Evolutionary conservation across 2,329 filamentous ascomycete genomes (phyloP).

Genomic region (Ophiostoma angusticollis): DNA sequence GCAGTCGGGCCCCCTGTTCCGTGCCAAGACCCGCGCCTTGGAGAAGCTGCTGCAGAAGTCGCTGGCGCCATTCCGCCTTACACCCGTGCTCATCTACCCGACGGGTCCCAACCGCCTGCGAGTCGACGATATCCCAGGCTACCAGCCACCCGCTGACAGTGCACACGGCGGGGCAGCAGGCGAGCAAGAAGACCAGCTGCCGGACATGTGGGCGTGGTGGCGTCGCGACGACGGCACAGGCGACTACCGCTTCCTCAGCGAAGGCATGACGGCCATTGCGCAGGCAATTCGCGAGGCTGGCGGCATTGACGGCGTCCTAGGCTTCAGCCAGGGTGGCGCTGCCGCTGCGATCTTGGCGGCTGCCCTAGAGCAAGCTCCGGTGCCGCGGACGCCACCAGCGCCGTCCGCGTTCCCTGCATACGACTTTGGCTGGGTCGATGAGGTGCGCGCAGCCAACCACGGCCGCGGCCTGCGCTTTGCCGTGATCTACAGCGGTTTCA

Average conservation of each 20-base stretch:
- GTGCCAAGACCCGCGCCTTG: constrained; percentile 74
- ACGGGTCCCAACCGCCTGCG: constrained; percentile 53
- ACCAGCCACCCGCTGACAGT: constrained; percentile 22
- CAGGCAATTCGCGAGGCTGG: constrained; percentile 46
- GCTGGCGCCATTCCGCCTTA: constrained; percentile 46
- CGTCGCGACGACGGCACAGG: constrained; percentile 53
- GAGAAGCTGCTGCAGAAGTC: constrained; percentile 68
- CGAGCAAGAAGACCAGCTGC: constrained; percentile 22
- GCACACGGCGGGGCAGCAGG: constrained; percentile 16
- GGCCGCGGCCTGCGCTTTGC: constrained; percentile 49
- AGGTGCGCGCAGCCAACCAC: constrained; percentile 36
- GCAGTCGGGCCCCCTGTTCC: constrained; percentile 77
- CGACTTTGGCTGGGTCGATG: constrained; percentile 28
- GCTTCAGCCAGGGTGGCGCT: constrained; percentile 71
- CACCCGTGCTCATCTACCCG: constrained; percentile 50
- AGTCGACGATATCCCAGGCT: constrained; percentile 58
- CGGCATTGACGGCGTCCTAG: constrained; percentile 65
- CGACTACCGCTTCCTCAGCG: constrained; percentile 56
- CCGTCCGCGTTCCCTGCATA: constrained; percentile 24
- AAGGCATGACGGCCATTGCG: constrained; percentile 53
- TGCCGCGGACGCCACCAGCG: constrained; percentile 15
- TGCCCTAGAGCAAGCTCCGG: constrained; percentile 45
- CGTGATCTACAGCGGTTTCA: constrained; percentile 67
- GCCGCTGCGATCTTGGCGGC: constrained; percentile 59
- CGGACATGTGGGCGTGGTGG: constrained; percentile 74